A percentile compares a stretch with the other conserved stretches of the same genome.
Conservation (phyloP, 1,139 yeast species). For the Diutina catenulata region DNA sequence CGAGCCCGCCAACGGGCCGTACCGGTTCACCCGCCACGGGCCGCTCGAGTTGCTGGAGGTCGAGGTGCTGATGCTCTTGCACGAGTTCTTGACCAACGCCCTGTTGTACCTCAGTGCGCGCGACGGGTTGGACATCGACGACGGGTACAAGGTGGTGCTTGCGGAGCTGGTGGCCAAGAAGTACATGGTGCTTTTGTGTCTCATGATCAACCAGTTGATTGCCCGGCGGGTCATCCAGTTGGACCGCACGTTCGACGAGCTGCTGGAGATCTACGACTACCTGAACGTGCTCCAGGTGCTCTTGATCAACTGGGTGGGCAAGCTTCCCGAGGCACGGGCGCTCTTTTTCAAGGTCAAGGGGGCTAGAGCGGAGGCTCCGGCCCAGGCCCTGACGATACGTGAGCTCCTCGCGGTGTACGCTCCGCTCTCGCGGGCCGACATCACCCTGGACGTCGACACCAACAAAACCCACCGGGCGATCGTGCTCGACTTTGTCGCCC, state of each 20-base stretch:
- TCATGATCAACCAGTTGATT: constrained; percentile 45
- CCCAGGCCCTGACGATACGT: background rate
- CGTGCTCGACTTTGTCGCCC: background rate
- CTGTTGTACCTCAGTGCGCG: constrained; percentile 24
- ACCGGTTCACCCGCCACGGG: constrained; percentile 45
- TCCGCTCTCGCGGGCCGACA: background rate
- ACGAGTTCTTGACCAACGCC: constrained; percentile 52
- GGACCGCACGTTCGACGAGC: constrained; percentile 11
- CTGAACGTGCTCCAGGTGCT: constrained; percentile 10
- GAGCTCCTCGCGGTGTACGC: background rate
- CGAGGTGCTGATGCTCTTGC: constrained; percentile 56
- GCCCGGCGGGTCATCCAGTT: constrained; percentile 32
- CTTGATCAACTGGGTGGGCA: constrained; percentile 10
- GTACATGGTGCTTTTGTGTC: constrained; percentile 42
- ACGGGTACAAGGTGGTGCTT: constrained; percentile 22
- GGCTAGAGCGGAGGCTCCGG: background rate
- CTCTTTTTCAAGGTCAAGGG: constrained; percentile 22
- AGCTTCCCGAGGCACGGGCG: constrained; percentile 24
- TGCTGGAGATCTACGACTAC: constrained; percentile 9
- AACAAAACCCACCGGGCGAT: background rate
- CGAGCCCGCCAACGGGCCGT: constrained; percentile 11
- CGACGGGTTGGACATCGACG: constrained; percentile 23
- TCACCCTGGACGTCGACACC: background rate
- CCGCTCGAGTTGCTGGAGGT: constrained; percentile 37
- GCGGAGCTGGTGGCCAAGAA: constrained; percentile 36